Evolutionary conservation across 768 basidiomycete genomes (phyloP).

Genomic region (Termitomyces sp.): DNA sequence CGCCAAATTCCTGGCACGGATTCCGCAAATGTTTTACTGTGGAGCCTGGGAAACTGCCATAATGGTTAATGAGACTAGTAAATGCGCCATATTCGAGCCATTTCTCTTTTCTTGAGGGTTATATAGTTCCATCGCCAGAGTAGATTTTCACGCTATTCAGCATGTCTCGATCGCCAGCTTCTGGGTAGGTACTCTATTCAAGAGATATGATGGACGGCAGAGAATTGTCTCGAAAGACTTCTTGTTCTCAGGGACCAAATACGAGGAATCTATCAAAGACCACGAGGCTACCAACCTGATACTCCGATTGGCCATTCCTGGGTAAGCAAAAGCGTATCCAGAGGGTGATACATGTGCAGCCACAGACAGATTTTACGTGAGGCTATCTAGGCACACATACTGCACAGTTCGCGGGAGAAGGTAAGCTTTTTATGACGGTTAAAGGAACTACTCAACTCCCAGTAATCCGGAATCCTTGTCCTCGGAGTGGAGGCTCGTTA

Average conservation of each 20-base stretch:
- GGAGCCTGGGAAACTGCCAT: not conserved
- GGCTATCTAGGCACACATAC: not conserved
- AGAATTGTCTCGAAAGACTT: not conserved
- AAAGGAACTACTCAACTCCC: slow-evolving; percentile 5
- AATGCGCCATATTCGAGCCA: not conserved
- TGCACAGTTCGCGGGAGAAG: slow-evolving; percentile 16
- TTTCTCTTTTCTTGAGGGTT: too few species aligned
- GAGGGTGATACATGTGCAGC: not conserved
- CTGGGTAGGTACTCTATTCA: not conserved
- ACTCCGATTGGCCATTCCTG: not conserved
- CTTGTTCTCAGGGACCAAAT: too few species aligned
- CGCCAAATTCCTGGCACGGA: not conserved
- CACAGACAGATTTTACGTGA: not conserved
- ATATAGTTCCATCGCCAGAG: not conserved
- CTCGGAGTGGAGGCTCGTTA: not conserved
- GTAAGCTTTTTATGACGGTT: not conserved
- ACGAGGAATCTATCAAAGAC: not conserved
- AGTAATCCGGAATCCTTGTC: slow-evolving; percentile 6
- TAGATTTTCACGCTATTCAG: not conserved
- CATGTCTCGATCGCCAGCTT: not conserved
- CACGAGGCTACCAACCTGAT: slow-evolving; percentile 12
- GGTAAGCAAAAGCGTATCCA: too few species aligned
- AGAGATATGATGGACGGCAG: not conserved
- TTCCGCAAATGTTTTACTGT: not conserved
- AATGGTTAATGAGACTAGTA: not conserved